phyloP scores from a whole-genome alignment of 1,284 basidiomycete genomes.

The Ceratobasidium sp. region DNA sequence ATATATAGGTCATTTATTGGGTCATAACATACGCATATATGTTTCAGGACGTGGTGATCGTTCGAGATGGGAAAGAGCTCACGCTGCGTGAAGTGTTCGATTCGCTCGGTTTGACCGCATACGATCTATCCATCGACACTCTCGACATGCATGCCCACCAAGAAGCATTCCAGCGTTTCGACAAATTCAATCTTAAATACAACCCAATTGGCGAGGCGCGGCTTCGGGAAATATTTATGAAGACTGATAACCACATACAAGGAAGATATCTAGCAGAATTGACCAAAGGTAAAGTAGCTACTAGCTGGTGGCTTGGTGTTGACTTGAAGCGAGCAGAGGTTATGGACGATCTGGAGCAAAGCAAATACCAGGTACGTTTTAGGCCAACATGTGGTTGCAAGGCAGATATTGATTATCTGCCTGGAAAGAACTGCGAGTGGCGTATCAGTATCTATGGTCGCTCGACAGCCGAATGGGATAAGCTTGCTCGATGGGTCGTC shows the following conservation, averaged over 20 bases:
- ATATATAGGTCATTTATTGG: neutral
- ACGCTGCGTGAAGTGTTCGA: conserved; percentile 95
- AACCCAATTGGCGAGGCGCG: conserved; percentile 95
- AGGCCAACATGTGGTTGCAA: neutral
- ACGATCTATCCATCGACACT: conserved; percentile 98
- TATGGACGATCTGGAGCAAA: conserved; percentile 95
- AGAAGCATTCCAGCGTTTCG: conserved; percentile 97
- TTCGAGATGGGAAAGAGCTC: conserved; percentile 88
- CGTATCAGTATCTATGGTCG: conserved; percentile 94
- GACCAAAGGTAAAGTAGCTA: conserved; percentile 69
- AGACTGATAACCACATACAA: conserved; percentile 94
- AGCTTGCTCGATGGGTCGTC: conserved; percentile 95
- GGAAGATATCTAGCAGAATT: conserved; percentile 95
- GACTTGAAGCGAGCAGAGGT: conserved; percentile 66
- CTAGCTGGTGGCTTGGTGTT: neutral
- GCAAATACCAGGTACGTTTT: conserved; percentile 87
- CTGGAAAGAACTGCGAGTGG: conserved; percentile 88
- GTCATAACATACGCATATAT: neutral
- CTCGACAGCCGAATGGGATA: conserved; percentile 90
- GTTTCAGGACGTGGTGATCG: conserved; percentile 91
- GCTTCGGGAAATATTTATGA: conserved; percentile 96
- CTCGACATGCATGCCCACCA: conserved; percentile 99
- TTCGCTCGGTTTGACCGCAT: conserved; percentile 92
- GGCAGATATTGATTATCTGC: neutral
- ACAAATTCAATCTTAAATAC: conserved; percentile 93